A percentile compares a stretch with the other conserved stretches of the same genome.
Evolutionary conservation across 805 yeast species (phyloP).

Genomic region (Ogataea pini): DNA sequence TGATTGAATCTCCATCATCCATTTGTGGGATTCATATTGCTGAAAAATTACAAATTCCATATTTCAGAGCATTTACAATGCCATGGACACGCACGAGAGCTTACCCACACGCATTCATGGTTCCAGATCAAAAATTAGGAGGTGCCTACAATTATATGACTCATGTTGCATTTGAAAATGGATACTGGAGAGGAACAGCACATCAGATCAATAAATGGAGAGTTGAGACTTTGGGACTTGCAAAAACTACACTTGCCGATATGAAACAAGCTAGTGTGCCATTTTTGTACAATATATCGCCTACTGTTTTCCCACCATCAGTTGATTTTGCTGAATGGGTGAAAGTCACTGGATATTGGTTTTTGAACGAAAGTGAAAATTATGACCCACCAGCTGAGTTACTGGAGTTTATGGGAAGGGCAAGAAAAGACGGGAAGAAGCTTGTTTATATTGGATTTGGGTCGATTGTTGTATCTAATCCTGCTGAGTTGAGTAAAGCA

Average conservation of each 20-base stretch:
- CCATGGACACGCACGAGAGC: slow-evolving; percentile 97
- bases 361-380: slow-evolving; percentile 54
- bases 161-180: slow-evolving; percentile 88
- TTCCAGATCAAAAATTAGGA: slow-evolving; percentile 90
- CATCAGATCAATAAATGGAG: slow-evolving; percentile 90
- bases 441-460: slow-evolving; percentile 94
- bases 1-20: slow-evolving; percentile 94
- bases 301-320: slow-evolving; percentile 86
- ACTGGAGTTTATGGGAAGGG: slow-evolving; percentile 58
- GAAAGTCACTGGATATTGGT: slow-evolving; percentile 96
- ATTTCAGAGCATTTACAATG: slow-evolving; percentile 95
- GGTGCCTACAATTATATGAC: slow-evolving; percentile 92
- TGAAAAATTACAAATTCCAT: slow-evolving; percentile 86
- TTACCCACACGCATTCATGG: slow-evolving; percentile 94
- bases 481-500: slow-evolving; percentile 73
- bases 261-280: slow-evolving; percentile 82
- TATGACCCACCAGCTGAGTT: slow-evolving; percentile 65
- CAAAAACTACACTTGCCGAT: slow-evolving; percentile 65
- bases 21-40: slow-evolving; percentile 96
- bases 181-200: slow-evolving; percentile 91
- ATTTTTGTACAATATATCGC: slow-evolving; percentile 85
- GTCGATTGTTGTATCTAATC: slow-evolving; percentile 86
- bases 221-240: slow-evolving; percentile 59
- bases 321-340: slow-evolving; percentile 95
- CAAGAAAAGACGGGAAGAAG: slow-evolving; percentile 61